phyloP scores from a whole-genome alignment of 139 green algal genomes.

The Haematococcus lacustris region DNA sequence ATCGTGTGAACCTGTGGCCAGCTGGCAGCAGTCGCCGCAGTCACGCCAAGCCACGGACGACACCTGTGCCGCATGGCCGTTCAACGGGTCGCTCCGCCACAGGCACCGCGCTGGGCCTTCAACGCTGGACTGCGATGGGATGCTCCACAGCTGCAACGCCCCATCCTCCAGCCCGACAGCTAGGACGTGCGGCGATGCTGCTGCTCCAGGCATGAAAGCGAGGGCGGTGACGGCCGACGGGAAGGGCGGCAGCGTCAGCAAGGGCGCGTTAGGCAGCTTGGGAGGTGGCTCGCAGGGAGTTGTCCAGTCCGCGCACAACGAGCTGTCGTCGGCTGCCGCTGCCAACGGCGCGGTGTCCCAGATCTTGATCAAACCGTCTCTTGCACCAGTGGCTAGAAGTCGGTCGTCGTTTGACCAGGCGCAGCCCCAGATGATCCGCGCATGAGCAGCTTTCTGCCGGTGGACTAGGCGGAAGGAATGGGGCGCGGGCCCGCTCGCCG shows the following conservation, averaged over 20 bases:
- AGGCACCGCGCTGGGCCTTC: neutral
- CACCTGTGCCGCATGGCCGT: neutral
- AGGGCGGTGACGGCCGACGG: conserved; percentile 46
- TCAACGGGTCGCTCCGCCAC: neutral
- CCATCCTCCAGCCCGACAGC: conserved; percentile 53
- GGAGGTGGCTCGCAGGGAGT: neutral
- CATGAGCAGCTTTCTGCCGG: conserved; percentile 55
- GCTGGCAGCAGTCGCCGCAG: neutral
- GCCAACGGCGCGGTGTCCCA: conserved; percentile 27
- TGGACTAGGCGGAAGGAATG: conserved; percentile 34
- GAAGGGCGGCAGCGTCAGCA: conserved; percentile 27
- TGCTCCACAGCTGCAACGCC: conserved; percentile 33
- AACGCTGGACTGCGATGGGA: conserved; percentile 6
- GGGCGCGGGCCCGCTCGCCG: neutral
- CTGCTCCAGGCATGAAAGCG: conserved; percentile 32
- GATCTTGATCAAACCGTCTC: conserved; percentile 68
- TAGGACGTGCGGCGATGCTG: conserved; percentile 15
- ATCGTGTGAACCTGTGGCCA: neutral
- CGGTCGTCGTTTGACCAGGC: conserved; percentile 57
- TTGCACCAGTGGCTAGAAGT: conserved; percentile 62
- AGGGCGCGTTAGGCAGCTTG: too few relatives aligned
- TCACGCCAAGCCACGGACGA: neutral
- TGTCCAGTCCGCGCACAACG: neutral
- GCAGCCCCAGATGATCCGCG: conserved; percentile 69
- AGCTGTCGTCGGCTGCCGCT: conserved; percentile 6